These are phyloP conservation scores for Geotrichum reessii DNA, from an alignment of 1,139 yeast genomes.

Conservation along the genomic window DNA sequence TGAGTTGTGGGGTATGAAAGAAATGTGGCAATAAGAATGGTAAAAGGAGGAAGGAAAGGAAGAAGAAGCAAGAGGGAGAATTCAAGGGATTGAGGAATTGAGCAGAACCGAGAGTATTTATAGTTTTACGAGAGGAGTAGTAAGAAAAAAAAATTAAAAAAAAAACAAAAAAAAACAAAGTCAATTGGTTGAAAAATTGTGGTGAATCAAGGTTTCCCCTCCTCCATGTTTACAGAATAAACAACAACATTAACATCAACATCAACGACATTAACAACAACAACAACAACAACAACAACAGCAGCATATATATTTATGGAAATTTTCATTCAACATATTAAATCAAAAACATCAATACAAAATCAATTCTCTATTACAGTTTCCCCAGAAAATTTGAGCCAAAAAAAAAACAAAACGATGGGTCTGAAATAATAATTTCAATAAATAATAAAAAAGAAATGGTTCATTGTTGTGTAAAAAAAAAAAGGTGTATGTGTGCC, in stretches of 20 bases:
- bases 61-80: background rate
- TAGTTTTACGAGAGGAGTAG: background rate
- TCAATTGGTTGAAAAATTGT: background rate
- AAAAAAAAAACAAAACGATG: too few species aligned
- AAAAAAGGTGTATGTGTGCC: background rate
- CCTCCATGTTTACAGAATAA: background rate
- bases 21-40: background rate
- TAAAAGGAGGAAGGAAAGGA: constrained; percentile 6
- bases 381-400: background rate
- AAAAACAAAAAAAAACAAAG: background rate
- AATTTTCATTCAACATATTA: too few species aligned
- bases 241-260: too few species aligned
- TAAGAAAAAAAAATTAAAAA: background rate
- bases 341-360: too few species aligned
- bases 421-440: too few species aligned
- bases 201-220: background rate
- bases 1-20: background rate
- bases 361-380: too few species aligned
- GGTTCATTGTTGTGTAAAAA: too few species aligned
- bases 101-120: constrained; percentile 8
- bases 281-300: too few species aligned
- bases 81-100: background rate
- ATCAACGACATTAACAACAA: too few species aligned
- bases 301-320: too few species aligned
- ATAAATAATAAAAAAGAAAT: too few species aligned